Evolutionary conservation across 345 rosid species (phyloP).

Genomic region (Melastoma malabathricum): DNA sequence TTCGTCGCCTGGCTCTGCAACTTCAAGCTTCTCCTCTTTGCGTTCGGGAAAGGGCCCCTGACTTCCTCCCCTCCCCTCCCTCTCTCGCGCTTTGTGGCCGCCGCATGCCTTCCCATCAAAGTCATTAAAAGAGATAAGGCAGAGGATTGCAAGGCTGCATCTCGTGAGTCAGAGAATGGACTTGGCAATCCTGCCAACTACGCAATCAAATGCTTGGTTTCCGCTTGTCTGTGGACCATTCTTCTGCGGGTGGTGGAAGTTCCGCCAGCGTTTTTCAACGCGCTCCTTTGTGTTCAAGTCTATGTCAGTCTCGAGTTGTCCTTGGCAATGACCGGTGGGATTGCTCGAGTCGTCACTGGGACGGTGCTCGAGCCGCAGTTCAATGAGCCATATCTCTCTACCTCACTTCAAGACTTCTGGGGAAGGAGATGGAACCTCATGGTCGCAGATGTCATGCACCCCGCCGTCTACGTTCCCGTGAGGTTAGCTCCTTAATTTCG

Average conservation of each 20-base stretch:
- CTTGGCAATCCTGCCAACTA: slow-evolving; percentile 10
- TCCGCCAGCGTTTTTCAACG: not conserved
- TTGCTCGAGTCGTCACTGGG: slow-evolving; percentile 2
- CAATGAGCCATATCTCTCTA: slow-evolving; percentile 15
- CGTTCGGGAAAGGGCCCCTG: slow-evolving; percentile 19
- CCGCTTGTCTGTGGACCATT: not conserved
- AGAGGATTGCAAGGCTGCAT: not conserved
- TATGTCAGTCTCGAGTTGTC: slow-evolving; percentile 5
- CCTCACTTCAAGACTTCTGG: slow-evolving; percentile 19
- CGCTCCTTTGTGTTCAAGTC: slow-evolving; percentile 2
- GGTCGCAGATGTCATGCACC: slow-evolving; percentile 12
- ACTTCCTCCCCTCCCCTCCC: slow-evolving; percentile 6
- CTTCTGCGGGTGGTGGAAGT: slow-evolving; percentile 3
- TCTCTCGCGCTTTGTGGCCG: slow-evolving; percentile 5
- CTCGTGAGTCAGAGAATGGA: not conserved
- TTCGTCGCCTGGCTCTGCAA: slow-evolving; percentile 24
- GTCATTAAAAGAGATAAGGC: not conserved
- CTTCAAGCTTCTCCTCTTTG: slow-evolving; percentile 22
- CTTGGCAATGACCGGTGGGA: slow-evolving; percentile 1
- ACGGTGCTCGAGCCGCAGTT: slow-evolving; percentile 12
- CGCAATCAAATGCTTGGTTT: slow-evolving; percentile 1
- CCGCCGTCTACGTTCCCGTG: slow-evolving; percentile 10
- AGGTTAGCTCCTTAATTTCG: too few species aligned
- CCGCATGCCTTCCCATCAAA: slow-evolving; percentile 14
- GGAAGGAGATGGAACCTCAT: slow-evolving; percentile 16